Evolutionary conservation across 306 rosid genomes (phyloP), one percentile per base, ranked within the genome.

Genomic region (Gynostemma pentaphyllum): DNA sequence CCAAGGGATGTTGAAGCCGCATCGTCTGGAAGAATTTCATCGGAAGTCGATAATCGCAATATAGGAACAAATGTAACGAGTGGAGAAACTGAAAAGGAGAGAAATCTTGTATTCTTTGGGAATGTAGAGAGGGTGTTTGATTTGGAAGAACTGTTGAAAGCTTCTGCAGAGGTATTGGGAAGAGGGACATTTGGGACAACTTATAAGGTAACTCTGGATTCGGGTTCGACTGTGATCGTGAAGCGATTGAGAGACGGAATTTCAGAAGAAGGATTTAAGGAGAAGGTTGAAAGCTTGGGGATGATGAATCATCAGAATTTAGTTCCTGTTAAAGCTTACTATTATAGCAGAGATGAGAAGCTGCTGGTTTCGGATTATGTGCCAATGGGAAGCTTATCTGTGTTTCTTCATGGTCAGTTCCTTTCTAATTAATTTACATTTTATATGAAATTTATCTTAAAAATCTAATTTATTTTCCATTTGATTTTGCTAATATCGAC

Each of bases 381-480:
- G 86, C 88, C 96, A 18, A 73, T 82, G 87, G 99, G 96, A 84
- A 92, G 96, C 83, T 81, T 92, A 78, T 92, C 96, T 74, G 94
- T 96, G 5, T 81, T 86, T 30, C 73, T 92, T 64, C 99, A 92
- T 66, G 98, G 98, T 92, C 39, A 68, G 80, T 29, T 61, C 66
- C 36, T 53, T 45, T 5, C 9, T 30, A n/a, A 9, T 55, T 55
- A 16, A 7, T 51, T 67, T n/a, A n/a, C n/a, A 4, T 14, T 12
- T 37, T 28, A 2, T n/a, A 4, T 52, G 7, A 32, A 27, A 26
- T n/a, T n/a, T n/a, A n/a, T n/a, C n/a, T n/a, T n/a, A n/a, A n/a
- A n/a, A n/a, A n/a, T n/a, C n/a, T n/a, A n/a, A n/a, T n/a, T n/a
- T n/a, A n/a, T n/a, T n/a, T n/a, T n/a, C n/a, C n/a, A n/a, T n/a